These are phyloP conservation scores for Lactarius hengduanensis DNA, from an alignment of 768 basidiomycete genomes.

Conservation along the genomic window DNA sequence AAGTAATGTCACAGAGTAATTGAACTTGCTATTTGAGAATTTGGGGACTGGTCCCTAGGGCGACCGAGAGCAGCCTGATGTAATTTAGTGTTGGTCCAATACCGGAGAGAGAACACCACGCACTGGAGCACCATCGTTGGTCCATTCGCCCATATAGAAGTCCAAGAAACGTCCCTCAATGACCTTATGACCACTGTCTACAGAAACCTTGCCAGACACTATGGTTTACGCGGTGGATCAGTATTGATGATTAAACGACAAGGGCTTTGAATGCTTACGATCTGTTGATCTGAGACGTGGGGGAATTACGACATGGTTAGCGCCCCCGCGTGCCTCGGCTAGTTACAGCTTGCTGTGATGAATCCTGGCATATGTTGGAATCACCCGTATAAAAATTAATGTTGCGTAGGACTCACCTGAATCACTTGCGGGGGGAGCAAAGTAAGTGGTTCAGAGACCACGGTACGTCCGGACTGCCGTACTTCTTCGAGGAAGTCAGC, in stretches of 20 bases:
- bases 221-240: not conserved
- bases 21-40: slow-evolving; percentile 15
- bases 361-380: slow-evolving; percentile 1
- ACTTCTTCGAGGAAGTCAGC: slow-evolving; percentile 4
- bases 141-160: slow-evolving; percentile 44
- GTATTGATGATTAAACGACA: not conserved
- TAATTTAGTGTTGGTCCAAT: not conserved
- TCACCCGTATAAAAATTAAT: not conserved
- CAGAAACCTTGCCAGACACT: slow-evolving; percentile 36
- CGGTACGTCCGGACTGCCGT: not conserved
- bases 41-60: slow-evolving; percentile 12
- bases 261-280: slow-evolving; percentile 5
- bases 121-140: slow-evolving; percentile 39
- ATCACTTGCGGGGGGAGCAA: not conserved
- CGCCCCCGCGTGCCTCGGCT: not conserved
- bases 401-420: not conserved
- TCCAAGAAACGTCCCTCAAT: slow-evolving; percentile 42
- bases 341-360: not conserved
- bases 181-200: slow-evolving; percentile 35
- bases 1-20: not conserved
- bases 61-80: slow-evolving; percentile 19
- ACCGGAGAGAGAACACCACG: slow-evolving; percentile 30
- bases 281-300: slow-evolving; percentile 1
- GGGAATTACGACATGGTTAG: not conserved
- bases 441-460: not conserved